Conservation (phyloP, 2,329 filamentous ascomycete genomes). For the Epichloe baconii region DNA sequence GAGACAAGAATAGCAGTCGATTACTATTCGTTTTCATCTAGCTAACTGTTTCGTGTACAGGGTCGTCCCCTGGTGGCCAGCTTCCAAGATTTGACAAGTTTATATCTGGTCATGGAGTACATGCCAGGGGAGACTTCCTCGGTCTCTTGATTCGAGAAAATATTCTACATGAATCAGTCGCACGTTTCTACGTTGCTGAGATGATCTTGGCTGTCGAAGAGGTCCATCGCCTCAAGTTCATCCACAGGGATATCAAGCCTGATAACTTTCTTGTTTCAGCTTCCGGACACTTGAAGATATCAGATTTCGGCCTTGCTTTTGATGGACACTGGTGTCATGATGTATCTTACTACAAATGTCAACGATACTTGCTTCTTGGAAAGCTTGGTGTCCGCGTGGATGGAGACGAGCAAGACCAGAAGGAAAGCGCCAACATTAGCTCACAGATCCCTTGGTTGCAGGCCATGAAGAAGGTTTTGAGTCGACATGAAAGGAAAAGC, state of each 20-base stretch:
- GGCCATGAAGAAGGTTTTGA: conserved; percentile 17
- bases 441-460: conserved; percentile 21
- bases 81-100: conserved; percentile 71
- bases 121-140: conserved; percentile 96
- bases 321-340: conserved; percentile 93
- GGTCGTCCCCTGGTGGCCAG: conserved; percentile 82
- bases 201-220: conserved; percentile 95
- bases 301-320: conserved; percentile 91
- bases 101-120: conserved; percentile 96
- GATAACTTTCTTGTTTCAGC: conserved; percentile 91
- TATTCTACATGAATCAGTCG: conserved; percentile 62
- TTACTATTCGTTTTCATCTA: background rate
- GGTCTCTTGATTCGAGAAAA: conserved; percentile 77
- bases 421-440: conserved; percentile 30
- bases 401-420: conserved; percentile 60
- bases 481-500: conserved; percentile 21
- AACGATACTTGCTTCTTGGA: conserved; percentile 66
- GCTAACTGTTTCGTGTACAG: conserved; percentile 20
- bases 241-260: conserved; percentile 92
- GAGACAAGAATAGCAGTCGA: background rate
- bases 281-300: conserved; percentile 85
- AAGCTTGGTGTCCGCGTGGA: conserved; percentile 60
- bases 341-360: conserved; percentile 71
- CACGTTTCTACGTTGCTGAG: conserved; percentile 83
- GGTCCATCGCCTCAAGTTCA: conserved; percentile 75